phyloP scores from a whole-genome alignment of 2,329 filamentous ascomycete species.

The Sphaerulina populicola region DNA sequence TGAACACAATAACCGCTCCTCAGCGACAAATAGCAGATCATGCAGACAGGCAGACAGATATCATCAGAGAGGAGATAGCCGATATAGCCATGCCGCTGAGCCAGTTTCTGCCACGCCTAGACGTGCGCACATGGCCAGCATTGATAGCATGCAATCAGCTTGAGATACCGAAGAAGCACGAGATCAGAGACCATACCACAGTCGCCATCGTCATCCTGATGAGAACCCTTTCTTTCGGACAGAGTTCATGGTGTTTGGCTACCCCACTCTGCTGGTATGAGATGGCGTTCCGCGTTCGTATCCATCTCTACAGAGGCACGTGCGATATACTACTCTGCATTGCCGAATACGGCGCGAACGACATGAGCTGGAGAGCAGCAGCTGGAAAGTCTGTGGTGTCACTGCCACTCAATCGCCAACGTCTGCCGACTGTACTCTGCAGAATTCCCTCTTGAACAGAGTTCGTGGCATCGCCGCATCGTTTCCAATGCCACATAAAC shows the following conservation, averaged over 20 bases:
- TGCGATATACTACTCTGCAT: background rate
- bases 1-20: slow-evolving; percentile 23
- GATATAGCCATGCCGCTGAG: slow-evolving; percentile 24
- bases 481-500: background rate
- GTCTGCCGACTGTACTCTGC: background rate
- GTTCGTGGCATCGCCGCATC: background rate
- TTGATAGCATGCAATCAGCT: slow-evolving; percentile 24
- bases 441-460: background rate
- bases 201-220: slow-evolving; percentile 7
- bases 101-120: slow-evolving; percentile 14
- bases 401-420: background rate
- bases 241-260: slow-evolving; percentile 16
- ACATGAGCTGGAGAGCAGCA: background rate
- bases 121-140: slow-evolving; percentile 12
- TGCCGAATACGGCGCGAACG: background rate
- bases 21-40: slow-evolving; percentile 22
- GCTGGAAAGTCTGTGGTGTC: background rate
- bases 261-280: slow-evolving; percentile 12
- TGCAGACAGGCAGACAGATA: slow-evolving; percentile 8
- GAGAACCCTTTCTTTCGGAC: slow-evolving; percentile 16
- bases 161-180: slow-evolving; percentile 18
- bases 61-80: slow-evolving; percentile 22
- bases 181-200: slow-evolving; percentile 7
- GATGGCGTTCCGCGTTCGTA: slow-evolving; percentile 6
- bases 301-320: slow-evolving; percentile 1